Evolutionary conservation across 331 rosid genomes (phyloP).

Genomic region (Malus hybrid): DNA sequence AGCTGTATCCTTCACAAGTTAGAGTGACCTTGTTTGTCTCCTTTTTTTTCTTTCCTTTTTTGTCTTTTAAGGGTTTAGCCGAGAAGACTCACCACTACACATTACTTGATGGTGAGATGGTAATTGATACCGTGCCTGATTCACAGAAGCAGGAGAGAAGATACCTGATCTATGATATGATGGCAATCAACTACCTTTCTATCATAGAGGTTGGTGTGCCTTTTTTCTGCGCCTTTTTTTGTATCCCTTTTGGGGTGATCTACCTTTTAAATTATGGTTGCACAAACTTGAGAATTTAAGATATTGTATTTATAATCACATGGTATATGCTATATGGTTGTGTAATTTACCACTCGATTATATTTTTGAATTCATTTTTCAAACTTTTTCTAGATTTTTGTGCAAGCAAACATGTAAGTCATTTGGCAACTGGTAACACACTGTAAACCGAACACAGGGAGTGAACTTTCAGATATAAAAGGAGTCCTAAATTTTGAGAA

Average conservation of each 20-base stretch:
- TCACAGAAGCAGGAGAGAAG: slow-evolving; percentile 85
- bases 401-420: background rate
- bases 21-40: slow-evolving; percentile 12
- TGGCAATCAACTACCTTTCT: slow-evolving; percentile 56
- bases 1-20: slow-evolving; percentile 8
- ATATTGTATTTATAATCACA: background rate
- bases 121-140: slow-evolving; percentile 82
- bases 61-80: slow-evolving; percentile 39
- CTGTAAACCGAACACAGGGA: too few species aligned
- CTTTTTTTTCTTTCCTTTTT: slow-evolving; percentile 5
- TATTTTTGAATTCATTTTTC: background rate
- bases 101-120: slow-evolving; percentile 95
- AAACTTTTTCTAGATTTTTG: background rate
- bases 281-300: background rate
- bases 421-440: too few species aligned
- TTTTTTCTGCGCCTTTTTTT: background rate
- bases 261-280: background rate
- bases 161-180: slow-evolving; percentile 91
- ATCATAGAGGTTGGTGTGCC: slow-evolving; percentile 60
- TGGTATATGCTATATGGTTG: background rate
- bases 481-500: too few species aligned
- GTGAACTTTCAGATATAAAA: too few species aligned
- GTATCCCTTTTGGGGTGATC: background rate
- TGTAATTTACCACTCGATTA: background rate
- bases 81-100: slow-evolving; percentile 82